Evolutionary conservation across 805 yeast species (phyloP).

Genomic region (Ogataea polymorpha): DNA sequence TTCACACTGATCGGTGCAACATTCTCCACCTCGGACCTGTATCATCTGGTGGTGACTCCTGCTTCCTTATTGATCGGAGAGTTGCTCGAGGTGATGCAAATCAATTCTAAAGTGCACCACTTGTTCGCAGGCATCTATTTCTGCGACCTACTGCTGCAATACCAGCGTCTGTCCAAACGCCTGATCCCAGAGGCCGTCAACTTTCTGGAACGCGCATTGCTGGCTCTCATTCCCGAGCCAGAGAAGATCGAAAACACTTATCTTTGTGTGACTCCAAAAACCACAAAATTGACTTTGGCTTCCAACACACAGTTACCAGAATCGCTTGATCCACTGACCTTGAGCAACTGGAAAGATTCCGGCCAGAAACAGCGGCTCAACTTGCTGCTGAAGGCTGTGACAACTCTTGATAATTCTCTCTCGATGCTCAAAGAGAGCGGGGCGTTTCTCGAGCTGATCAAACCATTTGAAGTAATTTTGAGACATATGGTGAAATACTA

Average conservation of each 20-base stretch:
- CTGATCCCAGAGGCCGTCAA: slow-evolving; percentile 73
- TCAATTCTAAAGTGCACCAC: slow-evolving; percentile 21
- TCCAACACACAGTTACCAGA: slow-evolving; percentile 15
- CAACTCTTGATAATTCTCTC: slow-evolving; percentile 32
- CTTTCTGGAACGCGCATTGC: slow-evolving; percentile 52
- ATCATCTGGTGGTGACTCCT: slow-evolving; percentile 88
- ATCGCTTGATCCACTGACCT: slow-evolving; percentile 6
- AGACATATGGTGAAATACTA: slow-evolving; percentile 36
- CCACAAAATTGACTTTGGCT: slow-evolving; percentile 21
- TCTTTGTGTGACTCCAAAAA: slow-evolving; percentile 21
- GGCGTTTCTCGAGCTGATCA: slow-evolving; percentile 57
- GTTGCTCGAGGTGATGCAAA: slow-evolving; percentile 52
- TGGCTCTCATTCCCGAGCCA: slow-evolving; percentile 41
- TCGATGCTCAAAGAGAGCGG: slow-evolving; percentile 59
- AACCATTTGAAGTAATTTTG: slow-evolving; percentile 45
- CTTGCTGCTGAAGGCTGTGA: slow-evolving; percentile 35
- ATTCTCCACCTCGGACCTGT: slow-evolving; percentile 94
- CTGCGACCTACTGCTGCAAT: slow-evolving; percentile 61
- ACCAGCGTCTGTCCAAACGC: slow-evolving; percentile 79
- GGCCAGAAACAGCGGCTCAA: slow-evolving; percentile 22
- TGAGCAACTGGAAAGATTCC: slow-evolving; percentile 14
- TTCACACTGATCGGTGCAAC: slow-evolving; percentile 70
- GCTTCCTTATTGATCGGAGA: slow-evolving; percentile 71
- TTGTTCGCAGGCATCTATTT: slow-evolving; percentile 61
- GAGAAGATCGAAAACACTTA: slow-evolving; percentile 18